These are phyloP conservation scores for Blastobotrys arbuscula DNA, from an alignment of 1,139 yeast species.

Conservation along the genomic window DNA sequence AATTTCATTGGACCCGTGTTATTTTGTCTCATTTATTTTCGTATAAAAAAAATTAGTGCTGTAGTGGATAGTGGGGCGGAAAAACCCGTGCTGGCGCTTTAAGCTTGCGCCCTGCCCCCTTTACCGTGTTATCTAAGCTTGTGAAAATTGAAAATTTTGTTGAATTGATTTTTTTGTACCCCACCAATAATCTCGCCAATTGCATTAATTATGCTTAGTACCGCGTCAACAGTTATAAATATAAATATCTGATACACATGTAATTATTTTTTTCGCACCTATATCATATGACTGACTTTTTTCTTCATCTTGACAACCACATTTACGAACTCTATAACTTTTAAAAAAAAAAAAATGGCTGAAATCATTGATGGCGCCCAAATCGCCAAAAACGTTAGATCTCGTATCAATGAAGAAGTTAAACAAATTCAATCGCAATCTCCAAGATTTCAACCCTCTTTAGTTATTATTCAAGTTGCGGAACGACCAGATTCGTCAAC, in stretches of 20 bases:
- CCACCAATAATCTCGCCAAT: neutral
- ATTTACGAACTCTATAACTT: neutral
- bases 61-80: neutral
- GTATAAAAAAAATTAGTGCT: too few relatives aligned
- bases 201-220: too few relatives aligned
- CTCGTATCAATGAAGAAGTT: conserved; percentile 12
- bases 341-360: conserved; percentile 9
- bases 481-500: conserved; percentile 83
- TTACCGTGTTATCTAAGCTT: neutral
- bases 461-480: conserved; percentile 88
- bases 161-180: neutral
- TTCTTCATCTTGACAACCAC: neutral
- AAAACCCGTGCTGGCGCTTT: neutral
- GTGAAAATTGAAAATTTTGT: neutral
- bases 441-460: conserved; percentile 62
- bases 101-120: neutral
- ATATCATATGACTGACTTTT: neutral
- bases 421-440: conserved; percentile 9
- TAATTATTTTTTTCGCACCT: too few relatives aligned
- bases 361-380: conserved; percentile 16
- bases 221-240: too few relatives aligned
- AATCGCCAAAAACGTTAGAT: conserved; percentile 15
- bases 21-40: too few relatives aligned
- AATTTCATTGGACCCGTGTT: neutral
- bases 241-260: too few relatives aligned